A percentile compares a stretch with the other conserved stretches of the same genome.
Evolutionary conservation across 257 asterid species (phyloP).

Genomic region (Fraxinus cuspidata): DNA sequence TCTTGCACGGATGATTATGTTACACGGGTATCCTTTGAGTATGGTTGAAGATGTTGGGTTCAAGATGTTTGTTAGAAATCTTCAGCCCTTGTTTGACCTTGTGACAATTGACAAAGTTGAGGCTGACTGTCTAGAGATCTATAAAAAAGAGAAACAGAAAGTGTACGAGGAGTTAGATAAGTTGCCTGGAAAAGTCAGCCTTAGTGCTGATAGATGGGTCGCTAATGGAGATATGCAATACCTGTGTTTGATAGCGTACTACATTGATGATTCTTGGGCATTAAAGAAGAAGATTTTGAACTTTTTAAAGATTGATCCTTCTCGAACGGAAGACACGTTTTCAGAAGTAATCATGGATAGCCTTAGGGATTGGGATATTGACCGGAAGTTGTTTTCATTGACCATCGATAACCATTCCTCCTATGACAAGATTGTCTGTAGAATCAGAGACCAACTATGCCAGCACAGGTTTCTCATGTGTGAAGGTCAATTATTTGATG

Average conservation of each 20-base stretch:
- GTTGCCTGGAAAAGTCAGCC: constrained; percentile 81
- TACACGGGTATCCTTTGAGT: constrained; percentile 81
- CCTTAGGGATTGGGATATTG: constrained; percentile 80
- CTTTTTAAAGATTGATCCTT: constrained; percentile 59
- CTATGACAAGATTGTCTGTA: constrained; percentile 62
- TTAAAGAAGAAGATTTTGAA: constrained; percentile 68
- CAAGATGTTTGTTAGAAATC: constrained; percentile 70
- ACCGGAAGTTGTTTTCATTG: constrained; percentile 76
- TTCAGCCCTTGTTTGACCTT: constrained; percentile 84
- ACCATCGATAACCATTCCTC: constrained; percentile 58
- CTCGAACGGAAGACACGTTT: constrained; percentile 69
- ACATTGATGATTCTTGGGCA: constrained; percentile 77
- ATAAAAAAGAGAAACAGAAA: constrained; percentile 70
- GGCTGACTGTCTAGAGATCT: constrained; percentile 77
- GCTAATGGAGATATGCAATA: constrained; percentile 55
- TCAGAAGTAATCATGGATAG: constrained; percentile 67
- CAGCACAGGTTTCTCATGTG: constrained; percentile 77
- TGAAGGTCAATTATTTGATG: constrained; percentile 87
- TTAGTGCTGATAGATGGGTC: constrained; percentile 76
- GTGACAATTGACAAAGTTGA: constrained; percentile 58
- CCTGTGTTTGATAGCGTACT: constrained; percentile 80
- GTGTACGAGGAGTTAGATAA: constrained; percentile 75
- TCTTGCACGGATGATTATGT: constrained; percentile 89
- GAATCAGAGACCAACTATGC: constrained; percentile 74
- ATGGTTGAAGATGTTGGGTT: constrained; percentile 93